Evolutionary conservation across 2,329 filamentous ascomycete genomes (phyloP).

Genomic region (Calonectria naviculata): DNA sequence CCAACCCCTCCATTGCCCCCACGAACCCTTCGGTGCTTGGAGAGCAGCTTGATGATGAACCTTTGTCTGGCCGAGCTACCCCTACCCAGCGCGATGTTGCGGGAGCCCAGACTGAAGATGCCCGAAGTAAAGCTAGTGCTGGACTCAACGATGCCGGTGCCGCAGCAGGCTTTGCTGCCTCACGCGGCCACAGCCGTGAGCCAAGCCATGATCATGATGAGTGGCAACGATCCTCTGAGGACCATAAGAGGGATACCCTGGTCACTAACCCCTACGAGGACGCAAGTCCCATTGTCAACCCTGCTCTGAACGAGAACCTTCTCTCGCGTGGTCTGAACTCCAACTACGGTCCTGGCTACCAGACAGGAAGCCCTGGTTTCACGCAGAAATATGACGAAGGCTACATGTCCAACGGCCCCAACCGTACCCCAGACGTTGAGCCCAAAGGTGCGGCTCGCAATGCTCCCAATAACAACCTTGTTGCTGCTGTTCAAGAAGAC

Average conservation of each 20-base stretch:
- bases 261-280: conserved; percentile 76
- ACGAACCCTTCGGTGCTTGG: conserved; percentile 66
- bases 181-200: conserved; percentile 59
- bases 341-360: conserved; percentile 57
- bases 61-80: conserved; percentile 68
- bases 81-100: conserved; percentile 51
- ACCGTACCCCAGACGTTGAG: conserved; percentile 64
- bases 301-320: conserved; percentile 62
- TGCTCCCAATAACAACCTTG: conserved; percentile 63
- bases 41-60: conserved; percentile 73
- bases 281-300: conserved; percentile 70
- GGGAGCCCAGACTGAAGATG: conserved; percentile 40
- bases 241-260: conserved; percentile 73
- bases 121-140: conserved; percentile 48
- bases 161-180: conserved; percentile 57
- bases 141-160: conserved; percentile 65
- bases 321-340: conserved; percentile 53
- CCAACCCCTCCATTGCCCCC: conserved; percentile 76
- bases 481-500: conserved; percentile 64
- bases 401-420: conserved; percentile 82
- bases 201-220: conserved; percentile 71
- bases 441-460: conserved; percentile 67
- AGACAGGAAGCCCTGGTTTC: conserved; percentile 67
- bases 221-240: conserved; percentile 71
- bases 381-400: conserved; percentile 82